Evolutionary conservation across 1,139 yeast genomes (phyloP), one percentile per base, ranked within the genome.

Genomic region (Geotrichum carabidarum): DNA sequence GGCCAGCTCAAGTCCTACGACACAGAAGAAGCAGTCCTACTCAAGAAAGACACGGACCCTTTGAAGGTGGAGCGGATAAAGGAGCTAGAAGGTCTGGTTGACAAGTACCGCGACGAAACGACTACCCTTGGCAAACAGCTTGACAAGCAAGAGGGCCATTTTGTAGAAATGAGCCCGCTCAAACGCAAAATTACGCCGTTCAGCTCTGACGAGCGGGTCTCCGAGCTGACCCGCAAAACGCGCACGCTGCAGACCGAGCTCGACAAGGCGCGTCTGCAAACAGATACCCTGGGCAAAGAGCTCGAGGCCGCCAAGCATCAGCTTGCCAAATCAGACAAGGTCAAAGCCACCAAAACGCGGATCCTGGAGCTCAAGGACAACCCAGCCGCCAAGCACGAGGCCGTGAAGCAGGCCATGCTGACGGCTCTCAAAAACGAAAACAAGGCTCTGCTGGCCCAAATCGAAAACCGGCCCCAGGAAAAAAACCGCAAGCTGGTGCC

Each of bases 321-420:
- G 62, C 78, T 78, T 55, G 65, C 74, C 11, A 66, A 69, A 14
- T 32, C 55, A 14, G 51, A 59, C 30, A 56, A 61, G 45, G 55
- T 79, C 8, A 64, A 66, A 30, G 65, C 71, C 5, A 62, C 75
- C 9, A 2, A 47, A 6, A 40, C 48, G n/a, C 77, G 83, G 48
- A 75, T 87, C 1, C 68, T 89, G 18, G 88, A 86, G 67, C 69
- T 86, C 53, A 76, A 83, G 54, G 77, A 80, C 42, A 87, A 85
- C 64, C 95, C 95, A 1, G 77, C 84, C n/a, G 61, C 78, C 2
- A 74, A 74, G 30, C 86, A 84, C 62, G 94, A 87, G 66, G 69
- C 78, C 12, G 72, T 84, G n/a, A 85, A 84, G 60, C 76, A 74
- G 58, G 71, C 75, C 44, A 74, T 79, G 57, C 68, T 88, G 18